Percentiles rank a stretch among this genome's conserved stretches.
Conservation (phyloP, 2,329 filamentous ascomycete species). For the Colletotrichum cuscutae region DNA sequence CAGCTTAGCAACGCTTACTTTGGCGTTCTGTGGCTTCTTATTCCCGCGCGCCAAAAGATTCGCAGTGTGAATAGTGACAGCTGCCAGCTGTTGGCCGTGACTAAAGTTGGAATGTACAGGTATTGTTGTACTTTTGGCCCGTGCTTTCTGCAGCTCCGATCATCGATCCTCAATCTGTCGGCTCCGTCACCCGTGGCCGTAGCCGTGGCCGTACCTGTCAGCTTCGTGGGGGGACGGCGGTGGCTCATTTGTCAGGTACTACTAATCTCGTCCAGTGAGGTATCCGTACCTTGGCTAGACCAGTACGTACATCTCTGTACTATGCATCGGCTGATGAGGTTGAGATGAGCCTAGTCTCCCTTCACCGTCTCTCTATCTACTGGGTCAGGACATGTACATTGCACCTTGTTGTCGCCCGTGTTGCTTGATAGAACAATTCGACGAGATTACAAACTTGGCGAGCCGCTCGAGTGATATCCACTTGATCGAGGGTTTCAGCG, state of each 20-base stretch:
- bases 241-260: constrained; percentile 8
- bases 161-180: background rate
- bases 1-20: constrained; percentile 28
- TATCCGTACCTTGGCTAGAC: too few relatives aligned
- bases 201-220: background rate
- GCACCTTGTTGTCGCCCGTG: too few relatives aligned
- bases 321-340: background rate
- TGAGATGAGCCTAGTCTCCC: too few relatives aligned
- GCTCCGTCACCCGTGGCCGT: background rate
- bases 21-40: background rate
- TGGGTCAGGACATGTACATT: too few relatives aligned
- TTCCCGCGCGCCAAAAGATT: constrained; percentile 15
- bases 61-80: background rate
- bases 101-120: too few relatives aligned
- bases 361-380: background rate
- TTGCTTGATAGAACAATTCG: background rate
- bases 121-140: background rate
- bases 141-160: background rate
- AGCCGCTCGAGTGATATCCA: background rate
- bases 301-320: background rate
- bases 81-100: too few relatives aligned
- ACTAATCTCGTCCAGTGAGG: background rate
- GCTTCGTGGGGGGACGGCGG: background rate
- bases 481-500: background rate
- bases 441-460: background rate